Evolutionary conservation across 78 protist genomes (phyloP), one percentile per base, ranked within the genome.

Genomic region (Pigoraptor vietnamica): DNA sequence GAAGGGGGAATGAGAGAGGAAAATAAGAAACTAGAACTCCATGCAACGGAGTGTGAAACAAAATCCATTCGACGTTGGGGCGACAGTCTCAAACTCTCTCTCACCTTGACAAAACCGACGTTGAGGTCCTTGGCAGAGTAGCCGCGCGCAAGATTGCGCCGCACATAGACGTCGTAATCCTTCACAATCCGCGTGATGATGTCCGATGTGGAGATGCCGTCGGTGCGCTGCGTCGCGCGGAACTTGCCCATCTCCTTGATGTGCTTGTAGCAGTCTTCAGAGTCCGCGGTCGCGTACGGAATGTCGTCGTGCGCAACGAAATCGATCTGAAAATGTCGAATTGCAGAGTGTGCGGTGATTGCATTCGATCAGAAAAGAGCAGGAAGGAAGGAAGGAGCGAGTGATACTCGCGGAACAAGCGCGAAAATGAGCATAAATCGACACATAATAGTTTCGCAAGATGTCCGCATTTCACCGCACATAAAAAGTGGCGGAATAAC

Each of bases 251-350:
- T 89, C 89, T 81, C 92, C 36, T 95, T 95, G 35, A 94, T 93
- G n/a, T 79, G 88, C 23, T 86, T 94, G 81, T 95, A 95, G 39
- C 94, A 79, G 88, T 95, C 97, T 33, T 94, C 92, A 32, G 93
- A 93, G n/a, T 89, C 93, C n/a, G 93, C 95, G 39, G 92, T 91
- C 35, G 89, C 81, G 91, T 94, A 95, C 34, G 91, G 87, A n/a
- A 92, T 92, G 39, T 94, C 97, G 34, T 94, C 97, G 88, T 95
- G 97, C 37, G 97, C 86, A 24, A 95, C 95, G 82, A 88, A 95
- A 33, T 95, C 96, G 1, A 95, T 95, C 36, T 90, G n/a, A n/a
- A n/a, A n/a, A n/a, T 87, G 24, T 9, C 24, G 90, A 87, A 14
- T 37, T 37, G 88, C 38, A 40, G 25, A 40, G 2, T 14, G 56